Conservation (phyloP, 2,329 filamentous ascomycete species). For the Myriosclerotinia scirpicola region DNA sequence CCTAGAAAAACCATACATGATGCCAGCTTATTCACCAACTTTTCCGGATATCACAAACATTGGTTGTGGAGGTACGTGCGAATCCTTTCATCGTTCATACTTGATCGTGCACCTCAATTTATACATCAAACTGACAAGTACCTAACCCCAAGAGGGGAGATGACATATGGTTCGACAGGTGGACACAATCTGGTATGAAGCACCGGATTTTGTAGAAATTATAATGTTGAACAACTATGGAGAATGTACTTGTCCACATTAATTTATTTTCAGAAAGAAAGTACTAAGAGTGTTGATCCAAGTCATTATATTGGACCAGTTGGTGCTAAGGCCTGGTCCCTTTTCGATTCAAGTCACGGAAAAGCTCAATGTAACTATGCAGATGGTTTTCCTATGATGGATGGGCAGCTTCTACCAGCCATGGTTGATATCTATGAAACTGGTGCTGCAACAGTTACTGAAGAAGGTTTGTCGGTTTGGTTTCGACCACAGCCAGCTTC, state of each 20-base stretch:
- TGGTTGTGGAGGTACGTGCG: background rate
- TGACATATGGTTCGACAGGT: conserved; percentile 1
- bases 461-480: background rate
- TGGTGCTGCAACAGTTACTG: background rate
- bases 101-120: background rate
- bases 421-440: background rate
- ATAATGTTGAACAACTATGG: background rate
- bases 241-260: background rate
- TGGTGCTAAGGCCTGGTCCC: background rate
- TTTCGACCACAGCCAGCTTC: background rate
- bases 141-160: background rate
- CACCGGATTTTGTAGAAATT: background rate
- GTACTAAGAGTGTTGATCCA: background rate
- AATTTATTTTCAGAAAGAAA: no score
- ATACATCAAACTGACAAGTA: background rate
- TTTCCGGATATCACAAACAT: background rate
- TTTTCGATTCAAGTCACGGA: background rate
- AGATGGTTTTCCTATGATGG: conserved; percentile 1
- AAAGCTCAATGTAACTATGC: conserved; percentile 1
- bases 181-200: background rate
- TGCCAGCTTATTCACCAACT: background rate
- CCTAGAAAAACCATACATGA: background rate
- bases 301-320: background rate
- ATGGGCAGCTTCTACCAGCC: background rate
- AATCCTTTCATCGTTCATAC: background rate